These are phyloP conservation scores for Fusarium sulawesiense DNA, from an alignment of 2,329 filamentous ascomycete genomes.

Conservation along the genomic window DNA sequence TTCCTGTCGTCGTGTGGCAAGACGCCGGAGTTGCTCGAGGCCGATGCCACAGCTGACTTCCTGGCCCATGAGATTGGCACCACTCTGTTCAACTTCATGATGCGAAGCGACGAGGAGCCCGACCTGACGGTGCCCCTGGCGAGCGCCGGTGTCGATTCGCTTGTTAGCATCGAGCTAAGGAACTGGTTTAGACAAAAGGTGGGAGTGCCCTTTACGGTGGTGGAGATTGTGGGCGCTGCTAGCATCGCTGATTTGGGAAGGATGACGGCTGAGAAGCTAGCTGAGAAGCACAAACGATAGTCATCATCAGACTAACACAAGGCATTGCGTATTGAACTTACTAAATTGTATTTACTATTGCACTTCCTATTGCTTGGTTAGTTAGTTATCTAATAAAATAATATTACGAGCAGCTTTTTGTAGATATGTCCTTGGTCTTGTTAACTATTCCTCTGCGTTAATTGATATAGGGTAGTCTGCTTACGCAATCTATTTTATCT, in stretches of 20 bases:
- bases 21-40: neutral
- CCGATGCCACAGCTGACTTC: slow-evolving; percentile 4
- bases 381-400: neutral
- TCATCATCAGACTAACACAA: neutral
- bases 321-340: neutral
- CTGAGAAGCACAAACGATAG: neutral
- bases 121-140: neutral
- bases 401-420: neutral
- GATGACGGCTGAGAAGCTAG: neutral
- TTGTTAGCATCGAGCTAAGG: slow-evolving; percentile 10
- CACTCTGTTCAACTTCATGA: slow-evolving; percentile 13
- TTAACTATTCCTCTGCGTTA: no score
- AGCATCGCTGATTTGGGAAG: slow-evolving; percentile 2
- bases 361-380: neutral
- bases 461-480: no score
- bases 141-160: slow-evolving; percentile 1
- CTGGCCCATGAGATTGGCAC: slow-evolving; percentile 8
- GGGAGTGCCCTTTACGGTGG: neutral
- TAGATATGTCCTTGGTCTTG: neutral
- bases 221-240: slow-evolving; percentile 2
- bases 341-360: neutral
- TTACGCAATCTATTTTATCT: no score
- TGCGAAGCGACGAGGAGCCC: slow-evolving; percentile 2
- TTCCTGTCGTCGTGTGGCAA: slow-evolving; percentile 5
- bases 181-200: slow-evolving; percentile 12